Evolutionary conservation across 2,329 filamentous ascomycete genomes (phyloP).

Genomic region (Penicillium nordicum): DNA sequence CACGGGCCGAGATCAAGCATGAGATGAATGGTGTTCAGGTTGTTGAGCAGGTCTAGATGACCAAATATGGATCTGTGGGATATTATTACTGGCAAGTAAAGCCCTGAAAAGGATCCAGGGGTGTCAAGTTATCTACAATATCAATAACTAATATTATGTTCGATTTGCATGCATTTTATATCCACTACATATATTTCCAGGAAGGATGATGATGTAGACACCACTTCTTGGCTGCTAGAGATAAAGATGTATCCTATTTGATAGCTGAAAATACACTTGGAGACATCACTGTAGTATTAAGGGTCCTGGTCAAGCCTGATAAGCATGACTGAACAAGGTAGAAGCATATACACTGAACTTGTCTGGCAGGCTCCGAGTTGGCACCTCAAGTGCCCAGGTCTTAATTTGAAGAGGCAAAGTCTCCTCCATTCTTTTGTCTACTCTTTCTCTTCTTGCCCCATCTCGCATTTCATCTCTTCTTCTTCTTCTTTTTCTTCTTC

Average conservation of each 20-base stretch:
- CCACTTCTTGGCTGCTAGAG: background rate
- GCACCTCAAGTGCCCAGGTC: background rate
- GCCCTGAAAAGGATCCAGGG: background rate
- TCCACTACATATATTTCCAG: background rate
- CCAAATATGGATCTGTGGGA: background rate
- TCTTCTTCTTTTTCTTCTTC: no score
- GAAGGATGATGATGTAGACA: background rate
- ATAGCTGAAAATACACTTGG: background rate
- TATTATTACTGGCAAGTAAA: background rate
- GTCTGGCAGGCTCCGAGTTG: background rate
- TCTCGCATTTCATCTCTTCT: background rate
- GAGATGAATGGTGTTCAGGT: slow-evolving; percentile 12
- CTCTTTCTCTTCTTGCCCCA: background rate
- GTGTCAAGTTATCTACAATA: background rate
- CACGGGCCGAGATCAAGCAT: slow-evolving; percentile 13
- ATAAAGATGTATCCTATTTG: background rate
- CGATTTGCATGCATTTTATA: background rate
- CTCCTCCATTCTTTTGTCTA: background rate
- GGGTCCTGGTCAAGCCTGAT: background rate
- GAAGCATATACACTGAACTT: background rate
- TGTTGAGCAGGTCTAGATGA: slow-evolving; percentile 13
- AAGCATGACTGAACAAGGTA: background rate
- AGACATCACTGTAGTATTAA: background rate
- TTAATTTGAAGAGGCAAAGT: background rate
- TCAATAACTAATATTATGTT: background rate